Conservation (phyloP, 2,329 filamentous ascomycete genomes). For the Hypoxylon sp. region DNA sequence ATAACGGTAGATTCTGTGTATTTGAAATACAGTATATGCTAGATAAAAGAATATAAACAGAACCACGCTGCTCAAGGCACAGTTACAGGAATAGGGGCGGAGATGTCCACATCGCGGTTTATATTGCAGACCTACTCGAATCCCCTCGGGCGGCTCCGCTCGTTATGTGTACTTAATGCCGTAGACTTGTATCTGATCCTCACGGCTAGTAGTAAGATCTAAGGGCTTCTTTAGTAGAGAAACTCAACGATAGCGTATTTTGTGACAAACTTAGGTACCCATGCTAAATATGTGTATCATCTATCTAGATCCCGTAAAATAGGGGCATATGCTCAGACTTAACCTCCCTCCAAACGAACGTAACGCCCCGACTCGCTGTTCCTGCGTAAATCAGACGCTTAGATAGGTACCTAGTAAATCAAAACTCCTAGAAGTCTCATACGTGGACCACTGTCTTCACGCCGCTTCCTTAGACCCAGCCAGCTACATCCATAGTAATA, state of each 20-base stretch:
- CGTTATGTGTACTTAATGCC: too few species aligned
- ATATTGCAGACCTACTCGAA: not conserved
- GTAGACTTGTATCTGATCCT: too few species aligned
- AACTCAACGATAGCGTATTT: not conserved
- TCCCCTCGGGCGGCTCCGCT: not conserved
- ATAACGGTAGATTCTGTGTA: constrained; percentile 8
- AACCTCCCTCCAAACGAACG: not conserved
- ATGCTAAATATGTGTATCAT: not conserved
- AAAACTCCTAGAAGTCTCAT: too few species aligned
- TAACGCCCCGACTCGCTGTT: too few species aligned
- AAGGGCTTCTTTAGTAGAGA: not conserved
- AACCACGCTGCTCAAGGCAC: not conserved
- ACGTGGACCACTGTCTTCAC: too few species aligned
- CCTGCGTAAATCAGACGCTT: too few species aligned
- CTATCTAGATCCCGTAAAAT: not conserved
- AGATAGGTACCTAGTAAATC: too few species aligned
- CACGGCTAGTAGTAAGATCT: too few species aligned
- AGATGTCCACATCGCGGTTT: not conserved
- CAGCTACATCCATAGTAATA: not conserved
- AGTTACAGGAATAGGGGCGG: not conserved
- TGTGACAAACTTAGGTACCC: not conserved
- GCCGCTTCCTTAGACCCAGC: not conserved
- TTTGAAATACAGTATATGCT: not conserved
- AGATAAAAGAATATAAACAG: not conserved
- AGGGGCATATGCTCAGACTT: too few species aligned